Conservation (phyloP, 495 filamentous ascomycete genomes). For the Massariosphaeria phaeospora region DNA sequence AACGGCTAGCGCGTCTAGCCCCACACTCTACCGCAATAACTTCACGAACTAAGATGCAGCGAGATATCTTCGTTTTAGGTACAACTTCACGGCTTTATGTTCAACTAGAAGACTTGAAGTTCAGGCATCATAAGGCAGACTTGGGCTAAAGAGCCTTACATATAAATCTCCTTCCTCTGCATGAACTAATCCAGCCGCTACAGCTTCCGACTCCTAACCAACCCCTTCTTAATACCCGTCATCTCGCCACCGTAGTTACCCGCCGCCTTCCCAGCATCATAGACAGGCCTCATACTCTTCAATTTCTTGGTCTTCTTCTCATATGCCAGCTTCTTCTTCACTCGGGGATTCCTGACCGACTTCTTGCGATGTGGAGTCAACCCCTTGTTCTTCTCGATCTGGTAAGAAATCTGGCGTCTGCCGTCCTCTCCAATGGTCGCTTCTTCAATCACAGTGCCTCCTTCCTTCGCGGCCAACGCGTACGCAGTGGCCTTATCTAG, state of each 20-base stretch:
- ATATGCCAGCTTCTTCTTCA: slow-evolving; percentile 95
- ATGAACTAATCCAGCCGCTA: slow-evolving; percentile 41
- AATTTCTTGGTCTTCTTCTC: slow-evolving; percentile 95
- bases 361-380: slow-evolving; percentile 84
- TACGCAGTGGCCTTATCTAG: slow-evolving; percentile 54
- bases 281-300: slow-evolving; percentile 71
- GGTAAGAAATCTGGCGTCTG: slow-evolving; percentile 80
- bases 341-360: slow-evolving; percentile 86
- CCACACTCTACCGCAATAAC: no score
- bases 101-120: no score
- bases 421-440: slow-evolving; percentile 65
- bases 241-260: slow-evolving; percentile 88
- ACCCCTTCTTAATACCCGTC: slow-evolving; percentile 88
- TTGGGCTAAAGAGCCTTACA: no score
- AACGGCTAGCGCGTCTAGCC: no score
- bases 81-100: no score
- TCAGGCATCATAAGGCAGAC: no score
- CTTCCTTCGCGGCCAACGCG: slow-evolving; percentile 50
- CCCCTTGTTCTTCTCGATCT: slow-evolving; percentile 96
- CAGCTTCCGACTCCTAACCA: slow-evolving; percentile 92
- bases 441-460: slow-evolving; percentile 56
- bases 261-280: slow-evolving; percentile 78
- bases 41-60: no score
- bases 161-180: no score
- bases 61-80: no score